A percentile compares a stretch with the other conserved stretches of the same genome.
phyloP scores from a whole-genome alignment of 441 rosid genomes.

The Gossypium davidsonii region DNA sequence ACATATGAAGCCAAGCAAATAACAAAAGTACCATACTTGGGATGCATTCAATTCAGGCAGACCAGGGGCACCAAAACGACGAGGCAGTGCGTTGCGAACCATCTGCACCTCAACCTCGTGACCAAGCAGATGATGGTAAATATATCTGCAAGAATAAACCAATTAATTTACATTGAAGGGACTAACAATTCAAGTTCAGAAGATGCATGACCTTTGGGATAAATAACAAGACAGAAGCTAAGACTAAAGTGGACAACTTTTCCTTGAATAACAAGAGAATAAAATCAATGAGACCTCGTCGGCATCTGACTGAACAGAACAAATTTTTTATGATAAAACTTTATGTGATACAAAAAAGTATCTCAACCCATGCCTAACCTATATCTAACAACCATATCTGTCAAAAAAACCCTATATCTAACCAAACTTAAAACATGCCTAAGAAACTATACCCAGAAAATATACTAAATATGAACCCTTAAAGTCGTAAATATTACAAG shows the following conservation, averaged over 20 bases:
- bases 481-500: not conserved
- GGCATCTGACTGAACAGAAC: not conserved
- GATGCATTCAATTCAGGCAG: slow-evolving; percentile 98
- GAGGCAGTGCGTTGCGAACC: slow-evolving; percentile 86
- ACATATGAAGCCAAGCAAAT: not conserved
- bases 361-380: not conserved
- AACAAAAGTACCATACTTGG: slow-evolving; percentile 42
- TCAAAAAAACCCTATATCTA: not conserved
- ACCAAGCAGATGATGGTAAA: slow-evolving; percentile 93
- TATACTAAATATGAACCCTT: not conserved
- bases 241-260: not conserved
- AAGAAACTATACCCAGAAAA: not conserved
- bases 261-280: not conserved
- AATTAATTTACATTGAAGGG: not conserved
- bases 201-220: not conserved
- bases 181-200: not conserved
- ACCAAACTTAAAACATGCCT: not conserved
- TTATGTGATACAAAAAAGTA: not conserved
- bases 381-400: not conserved
- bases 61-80: slow-evolving; percentile 98
- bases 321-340: not conserved
- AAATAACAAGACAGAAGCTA: not conserved
- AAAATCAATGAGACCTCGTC: not conserved
- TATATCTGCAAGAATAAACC: slow-evolving; percentile 49
- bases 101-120: slow-evolving; percentile 97